phyloP scores from a whole-genome alignment of 768 basidiomycete species.

The Leccinum pellstonianum region DNA sequence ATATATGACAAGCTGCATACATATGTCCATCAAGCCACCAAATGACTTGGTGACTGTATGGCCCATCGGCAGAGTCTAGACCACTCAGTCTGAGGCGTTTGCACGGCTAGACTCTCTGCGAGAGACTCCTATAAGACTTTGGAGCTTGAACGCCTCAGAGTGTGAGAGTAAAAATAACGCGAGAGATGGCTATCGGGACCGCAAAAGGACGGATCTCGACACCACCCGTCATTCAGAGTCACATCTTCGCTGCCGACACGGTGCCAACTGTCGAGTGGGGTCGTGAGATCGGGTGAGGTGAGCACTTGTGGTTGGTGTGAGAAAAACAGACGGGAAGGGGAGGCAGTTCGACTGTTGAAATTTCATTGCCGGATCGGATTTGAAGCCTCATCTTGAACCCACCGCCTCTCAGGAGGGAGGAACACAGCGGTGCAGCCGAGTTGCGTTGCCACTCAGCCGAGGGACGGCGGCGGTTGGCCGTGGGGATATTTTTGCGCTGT shows the following conservation, averaged over 20 bases:
- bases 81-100: not conserved
- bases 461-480: conserved; percentile 9
- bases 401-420: conserved; percentile 5
- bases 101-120: not conserved
- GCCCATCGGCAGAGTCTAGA: conserved; percentile 13
- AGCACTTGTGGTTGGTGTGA: not conserved
- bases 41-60: conserved; percentile 20
- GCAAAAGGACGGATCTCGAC: not conserved
- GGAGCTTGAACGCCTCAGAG: not conserved
- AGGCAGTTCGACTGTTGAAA: not conserved
- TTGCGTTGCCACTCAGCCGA: conserved; percentile 8
- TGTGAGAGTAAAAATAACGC: not conserved
- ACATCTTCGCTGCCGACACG: not conserved
- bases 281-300: not conserved
- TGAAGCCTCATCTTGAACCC: not conserved
- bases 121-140: not conserved
- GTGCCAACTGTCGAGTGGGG: not conserved
- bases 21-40: conserved; percentile 27
- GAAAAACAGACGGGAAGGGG: not conserved
- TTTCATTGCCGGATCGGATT: not conserved
- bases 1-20: conserved; percentile 10
- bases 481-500: conserved; percentile 7
- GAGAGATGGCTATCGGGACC: not conserved
- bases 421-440: conserved; percentile 13
- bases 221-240: not conserved